Evolutionary conservation across 257 asterid species (phyloP).

Genomic region (Leptodermis oblonga): DNA sequence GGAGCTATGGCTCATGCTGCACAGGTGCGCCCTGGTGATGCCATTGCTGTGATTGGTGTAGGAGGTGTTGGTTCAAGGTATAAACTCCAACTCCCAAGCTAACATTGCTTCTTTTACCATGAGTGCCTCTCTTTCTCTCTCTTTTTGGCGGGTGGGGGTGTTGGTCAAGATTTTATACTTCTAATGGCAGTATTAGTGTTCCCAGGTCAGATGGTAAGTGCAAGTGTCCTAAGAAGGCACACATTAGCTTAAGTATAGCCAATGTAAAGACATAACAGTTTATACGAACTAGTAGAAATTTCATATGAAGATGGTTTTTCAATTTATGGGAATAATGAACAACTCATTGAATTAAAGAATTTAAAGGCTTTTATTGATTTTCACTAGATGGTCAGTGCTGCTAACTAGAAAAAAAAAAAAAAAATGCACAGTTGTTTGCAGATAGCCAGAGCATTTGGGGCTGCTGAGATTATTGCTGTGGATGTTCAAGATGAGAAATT

Average conservation of each 20-base stretch:
- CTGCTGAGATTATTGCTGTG: conserved; percentile 92
- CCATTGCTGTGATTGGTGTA: conserved; percentile 91
- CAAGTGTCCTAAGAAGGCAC: neutral
- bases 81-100: conserved; percentile 7
- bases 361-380: neutral
- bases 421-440: conserved; percentile 84
- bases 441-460: conserved; percentile 98
- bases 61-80: conserved; percentile 99
- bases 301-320: neutral
- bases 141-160: neutral
- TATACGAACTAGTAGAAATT: neutral
- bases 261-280: neutral
- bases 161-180: neutral
- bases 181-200: neutral
- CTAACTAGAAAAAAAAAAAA: conserved; percentile 35
- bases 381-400: conserved; percentile 13
- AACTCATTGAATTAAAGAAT: neutral
- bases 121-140: neutral
- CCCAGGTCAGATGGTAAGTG: neutral
- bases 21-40: conserved; percentile 80
- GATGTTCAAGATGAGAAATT: conserved; percentile 94
- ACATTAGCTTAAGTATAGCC: neutral
- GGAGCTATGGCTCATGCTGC: conserved; percentile 99
- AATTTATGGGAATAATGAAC: neutral
- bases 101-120: neutral